A percentile compares a stretch with the other conserved stretches of the same genome.
Conservation (phyloP, 2,329 filamentous ascomycete species). For the Exophiala calicioides region DNA sequence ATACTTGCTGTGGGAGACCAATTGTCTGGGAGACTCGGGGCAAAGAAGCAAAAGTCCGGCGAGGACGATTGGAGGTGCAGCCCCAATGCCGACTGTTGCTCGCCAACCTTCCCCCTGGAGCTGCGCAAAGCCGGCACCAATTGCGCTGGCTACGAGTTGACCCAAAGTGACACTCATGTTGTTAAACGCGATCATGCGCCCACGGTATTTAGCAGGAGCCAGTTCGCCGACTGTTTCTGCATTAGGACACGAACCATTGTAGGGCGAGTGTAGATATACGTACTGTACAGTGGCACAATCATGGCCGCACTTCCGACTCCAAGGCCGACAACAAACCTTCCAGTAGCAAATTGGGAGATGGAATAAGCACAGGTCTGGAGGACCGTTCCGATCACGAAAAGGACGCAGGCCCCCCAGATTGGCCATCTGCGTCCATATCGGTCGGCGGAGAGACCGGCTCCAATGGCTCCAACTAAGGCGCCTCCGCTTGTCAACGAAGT, state of each 20-base stretch:
- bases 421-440: slow-evolving; percentile 49
- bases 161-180: slow-evolving; percentile 82
- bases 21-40: slow-evolving; percentile 67
- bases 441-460: slow-evolving; percentile 56
- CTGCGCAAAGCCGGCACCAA: slow-evolving; percentile 73
- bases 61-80: slow-evolving; percentile 72
- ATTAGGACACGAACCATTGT: neutral
- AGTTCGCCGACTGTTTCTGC: slow-evolving; percentile 13
- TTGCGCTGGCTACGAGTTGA: slow-evolving; percentile 84
- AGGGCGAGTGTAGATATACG: neutral
- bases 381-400: slow-evolving; percentile 47
- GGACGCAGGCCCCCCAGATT: slow-evolving; percentile 47
- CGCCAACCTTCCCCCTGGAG: slow-evolving; percentile 67
- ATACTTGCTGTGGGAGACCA: slow-evolving; percentile 39
- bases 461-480: slow-evolving; percentile 56
- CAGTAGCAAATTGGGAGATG: slow-evolving; percentile 47
- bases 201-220: slow-evolving; percentile 20
- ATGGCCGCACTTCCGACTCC: slow-evolving; percentile 61
- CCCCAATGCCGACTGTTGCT: slow-evolving; percentile 87
- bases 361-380: slow-evolving; percentile 42
- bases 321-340: slow-evolving; percentile 48
- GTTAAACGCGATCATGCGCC: slow-evolving; percentile 43
- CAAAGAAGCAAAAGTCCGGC: slow-evolving; percentile 66
- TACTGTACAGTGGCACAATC: slow-evolving; percentile 62
- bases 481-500: slow-evolving; percentile 60